Base-by-base conservation (phyloP, 2,329 filamentous ascomycete species). In the Sporothrix mexicana region DNA sequence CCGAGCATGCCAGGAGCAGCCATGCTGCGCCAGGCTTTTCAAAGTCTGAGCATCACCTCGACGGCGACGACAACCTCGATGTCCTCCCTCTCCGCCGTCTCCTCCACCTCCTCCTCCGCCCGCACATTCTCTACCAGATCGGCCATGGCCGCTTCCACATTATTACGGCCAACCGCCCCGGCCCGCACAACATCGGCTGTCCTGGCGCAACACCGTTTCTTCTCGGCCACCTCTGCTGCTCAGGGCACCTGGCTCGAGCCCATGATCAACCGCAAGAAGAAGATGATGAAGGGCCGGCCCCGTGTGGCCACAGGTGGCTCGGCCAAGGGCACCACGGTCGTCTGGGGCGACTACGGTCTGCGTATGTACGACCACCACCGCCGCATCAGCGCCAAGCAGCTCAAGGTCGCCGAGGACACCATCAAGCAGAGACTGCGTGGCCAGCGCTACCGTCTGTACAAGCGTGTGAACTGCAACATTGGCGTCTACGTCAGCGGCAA, bases 401-500 rank as follows among this genome's bases (percentile, higher is more conserved):
- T 99, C 75, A 95, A 95, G 83, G 91, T 94, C 79, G 96, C 94
- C 74, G 95, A 97, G 80, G 94, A 98, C 77, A 96, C 95, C 1
- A 98, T 99, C 82, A 95, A 94, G 81, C 89, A 90, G 78, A 88
- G 95, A 75, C 85, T 99, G 64, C 88, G 96, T 84, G 96, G 96
- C 62, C 91, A 97, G 87, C 94, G 94, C 79, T 99, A 97, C 82
- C 90, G 94, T 72, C 82, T 99, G 64, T 99, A 97, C 84, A 97
- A 94, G 85, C 89, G 96, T 75, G 91, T 98, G 70, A 91, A 90
- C 78, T 96, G 95, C 76, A 97, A 97, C 80, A 92, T 98, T 77
- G 96, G 95, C 80, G 97, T 99, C 25, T 99, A 96, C 82, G 92
- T 94, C 73, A 96, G 92, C 81, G 96, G 96, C 73, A 99, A 98